Percentiles rank a stretch among this genome's conserved stretches.
phyloP scores from a whole-genome alignment of 176 grass and related monocot species.

The Thinopyrum elongatum region DNA sequence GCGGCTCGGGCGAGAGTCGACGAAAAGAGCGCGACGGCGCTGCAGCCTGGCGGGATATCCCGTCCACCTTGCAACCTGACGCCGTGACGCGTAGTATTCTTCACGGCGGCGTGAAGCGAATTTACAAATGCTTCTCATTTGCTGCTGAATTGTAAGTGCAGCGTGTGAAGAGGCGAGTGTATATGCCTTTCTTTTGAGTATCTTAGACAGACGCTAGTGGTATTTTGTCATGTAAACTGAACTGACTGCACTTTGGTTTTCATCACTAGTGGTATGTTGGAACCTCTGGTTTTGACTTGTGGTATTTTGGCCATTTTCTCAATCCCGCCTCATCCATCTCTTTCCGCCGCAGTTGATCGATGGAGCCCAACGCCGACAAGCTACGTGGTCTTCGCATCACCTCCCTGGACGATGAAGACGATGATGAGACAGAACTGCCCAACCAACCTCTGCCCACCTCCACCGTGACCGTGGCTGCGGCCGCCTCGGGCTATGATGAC shows the following conservation, averaged over 20 bases:
- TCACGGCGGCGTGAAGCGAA: too few species aligned
- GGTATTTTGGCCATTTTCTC: neutral
- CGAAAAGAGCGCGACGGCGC: too few species aligned
- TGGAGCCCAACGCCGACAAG: conserved; percentile 39
- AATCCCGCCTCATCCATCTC: neutral
- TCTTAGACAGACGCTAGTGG: too few species aligned
- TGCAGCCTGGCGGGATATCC: too few species aligned
- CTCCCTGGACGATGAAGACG: conserved; percentile 46
- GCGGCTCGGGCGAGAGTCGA: too few species aligned
- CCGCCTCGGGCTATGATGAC: conserved; percentile 23
- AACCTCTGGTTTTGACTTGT: neutral
- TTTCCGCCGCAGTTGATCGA: conserved; percentile 18
- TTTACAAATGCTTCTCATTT: too few species aligned
- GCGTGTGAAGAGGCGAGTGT: too few species aligned
- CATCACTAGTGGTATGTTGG: neutral
- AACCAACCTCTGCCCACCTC: neutral
- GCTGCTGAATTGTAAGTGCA: too few species aligned
- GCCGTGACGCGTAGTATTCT: too few species aligned
- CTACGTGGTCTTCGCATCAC: conserved; percentile 38
- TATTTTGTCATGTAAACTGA: neutral
- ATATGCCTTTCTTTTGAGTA: too few species aligned
- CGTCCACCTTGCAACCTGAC: too few species aligned
- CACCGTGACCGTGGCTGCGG: neutral
- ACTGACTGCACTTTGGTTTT: neutral
- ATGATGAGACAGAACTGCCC: conserved; percentile 19